These are phyloP conservation scores for Blastosporella zonata DNA, from an alignment of 1,284 basidiomycete genomes.

Conservation along the genomic window DNA sequence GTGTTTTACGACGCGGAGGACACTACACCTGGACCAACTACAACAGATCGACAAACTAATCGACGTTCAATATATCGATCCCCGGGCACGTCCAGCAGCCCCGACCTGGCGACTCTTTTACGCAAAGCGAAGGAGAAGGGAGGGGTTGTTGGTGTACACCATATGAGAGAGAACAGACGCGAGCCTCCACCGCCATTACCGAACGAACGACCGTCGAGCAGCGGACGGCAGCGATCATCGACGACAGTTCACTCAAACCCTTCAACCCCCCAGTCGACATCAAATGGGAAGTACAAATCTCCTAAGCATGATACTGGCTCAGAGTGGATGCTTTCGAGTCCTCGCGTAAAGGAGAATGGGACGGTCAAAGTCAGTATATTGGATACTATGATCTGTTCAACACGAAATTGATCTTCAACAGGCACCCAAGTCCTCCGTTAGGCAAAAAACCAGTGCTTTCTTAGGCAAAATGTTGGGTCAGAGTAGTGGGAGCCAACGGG, in stretches of 20 bases:
- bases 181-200: conserved; percentile 45
- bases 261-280: conserved; percentile 22
- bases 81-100: conserved; percentile 84
- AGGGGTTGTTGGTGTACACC: conserved; percentile 34
- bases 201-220: conserved; percentile 26
- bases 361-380: conserved; percentile 41
- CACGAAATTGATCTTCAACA: conserved; percentile 24
- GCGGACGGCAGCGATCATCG: conserved; percentile 30
- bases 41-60: conserved; percentile 60
- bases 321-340: conserved; percentile 53
- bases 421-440: conserved; percentile 58
- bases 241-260: conserved; percentile 28
- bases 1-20: conserved; percentile 65
- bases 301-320: conserved; percentile 27
- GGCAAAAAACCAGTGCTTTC: conserved; percentile 74
- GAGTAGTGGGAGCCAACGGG: conserved; percentile 45
- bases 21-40: conserved; percentile 14
- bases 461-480: conserved; percentile 74
- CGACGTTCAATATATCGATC: conserved; percentile 83
- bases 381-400: conserved; percentile 6
- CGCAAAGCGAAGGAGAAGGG: conserved; percentile 75
- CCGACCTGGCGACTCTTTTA: conserved; percentile 81
- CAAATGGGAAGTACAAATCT: conserved; percentile 26
- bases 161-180: conserved; percentile 41
- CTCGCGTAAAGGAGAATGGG: conserved; percentile 43